Evolutionary conservation across 257 asterid genomes (phyloP).

Genomic region (Osmanthus fragrans): DNA sequence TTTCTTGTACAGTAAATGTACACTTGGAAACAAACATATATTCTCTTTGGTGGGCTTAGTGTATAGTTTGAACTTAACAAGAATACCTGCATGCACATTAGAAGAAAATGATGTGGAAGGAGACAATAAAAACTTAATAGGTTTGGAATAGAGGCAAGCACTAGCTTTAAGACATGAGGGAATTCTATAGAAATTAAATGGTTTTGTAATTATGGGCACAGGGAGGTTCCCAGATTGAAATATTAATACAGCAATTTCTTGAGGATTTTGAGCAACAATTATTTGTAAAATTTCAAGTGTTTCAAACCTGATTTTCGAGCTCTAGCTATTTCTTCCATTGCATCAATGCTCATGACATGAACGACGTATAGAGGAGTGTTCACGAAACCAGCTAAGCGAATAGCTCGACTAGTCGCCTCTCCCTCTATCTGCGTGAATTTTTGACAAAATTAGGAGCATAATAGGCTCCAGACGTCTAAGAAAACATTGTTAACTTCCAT

Average conservation of each 20-base stretch:
- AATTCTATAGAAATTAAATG: neutral
- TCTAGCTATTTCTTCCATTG: conserved; percentile 94
- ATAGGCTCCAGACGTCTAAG: neutral
- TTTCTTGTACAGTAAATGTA: neutral
- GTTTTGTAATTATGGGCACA: neutral
- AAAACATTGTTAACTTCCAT: conserved; percentile 4
- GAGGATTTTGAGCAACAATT: conserved; percentile 1
- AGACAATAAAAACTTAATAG: neutral
- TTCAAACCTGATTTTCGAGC: conserved; percentile 88
- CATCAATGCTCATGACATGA: conserved; percentile 99
- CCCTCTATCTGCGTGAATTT: conserved; percentile 73
- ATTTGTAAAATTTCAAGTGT: conserved; percentile 6
- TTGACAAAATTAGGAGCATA: conserved; percentile 12
- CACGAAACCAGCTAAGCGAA: conserved; percentile 92
- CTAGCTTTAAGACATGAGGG: neutral
- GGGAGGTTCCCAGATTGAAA: neutral
- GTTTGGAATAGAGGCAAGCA: neutral
- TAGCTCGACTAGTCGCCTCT: conserved; percentile 95
- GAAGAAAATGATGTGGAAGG: neutral
- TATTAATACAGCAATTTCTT: neutral
- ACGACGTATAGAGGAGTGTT: conserved; percentile 89
- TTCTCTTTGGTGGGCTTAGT: neutral
- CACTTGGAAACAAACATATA: neutral
- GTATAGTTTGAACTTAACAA: neutral
- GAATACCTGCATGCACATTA: neutral